Evolutionary conservation across 1,284 basidiomycete genomes (phyloP), one percentile per base, ranked within the genome.

Genomic region (Marasmius sp.): DNA sequence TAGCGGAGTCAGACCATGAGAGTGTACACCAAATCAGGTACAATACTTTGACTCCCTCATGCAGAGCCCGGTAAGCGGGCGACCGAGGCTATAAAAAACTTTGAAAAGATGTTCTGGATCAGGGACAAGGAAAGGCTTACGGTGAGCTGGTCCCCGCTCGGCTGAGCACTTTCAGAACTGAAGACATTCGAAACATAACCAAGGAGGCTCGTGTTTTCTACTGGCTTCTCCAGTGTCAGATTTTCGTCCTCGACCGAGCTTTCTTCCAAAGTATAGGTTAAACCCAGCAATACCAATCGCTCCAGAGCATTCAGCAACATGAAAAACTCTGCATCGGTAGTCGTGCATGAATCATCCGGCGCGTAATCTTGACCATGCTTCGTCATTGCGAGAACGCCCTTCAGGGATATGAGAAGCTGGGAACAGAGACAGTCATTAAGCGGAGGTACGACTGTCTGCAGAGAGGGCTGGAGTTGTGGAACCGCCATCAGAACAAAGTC

Each of bases 401-500:
- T 73, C 18, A 95, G 72, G 9, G 85, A 80, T 10, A 74, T 71
- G 14, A 82, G 81, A n/a, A 97, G 74, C 64, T 95, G 92, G 41
- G 84, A 80, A 71, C 93, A 93, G 56, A 97, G 74, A 67, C 91
- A 91, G 64, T 95, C 93, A 64, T 86, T 90, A 22, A 99, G 78
- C 1, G 94, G 89, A 14, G 86, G 79, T n/a, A 97, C 79, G 45
- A 91, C 81, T 14, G 81, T 76, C 48, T 87, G 85, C 7, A 93
- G 77, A 22, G 85, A 79, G 49, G 87, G 86, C 63, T 92, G 91
- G 69, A 94, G 92, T 67, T 93, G 89, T 0, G 93, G 89, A 8
- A 96, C 79, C 0, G 93, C 92, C 89, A 94, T 94, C 58, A 98
- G 83, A 61, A 98, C 83, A 72, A 99, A 98, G 73, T 98, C 97